phyloP scores from a whole-genome alignment of 2,329 filamentous ascomycete species.

The Hypoxylon sp. region DNA sequence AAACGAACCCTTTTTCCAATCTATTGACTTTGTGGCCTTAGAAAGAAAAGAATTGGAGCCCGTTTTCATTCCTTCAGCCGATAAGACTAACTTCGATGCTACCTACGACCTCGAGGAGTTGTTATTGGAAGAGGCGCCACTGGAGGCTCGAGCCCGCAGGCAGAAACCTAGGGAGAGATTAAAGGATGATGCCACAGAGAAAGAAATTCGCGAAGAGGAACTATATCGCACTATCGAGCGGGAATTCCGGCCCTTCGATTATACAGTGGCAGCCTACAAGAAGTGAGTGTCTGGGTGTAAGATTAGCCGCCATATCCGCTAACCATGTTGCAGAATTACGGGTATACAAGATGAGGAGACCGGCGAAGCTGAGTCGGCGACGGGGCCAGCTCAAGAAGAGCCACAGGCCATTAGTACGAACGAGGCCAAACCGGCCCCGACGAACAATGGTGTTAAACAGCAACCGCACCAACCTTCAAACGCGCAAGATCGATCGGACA shows the following conservation, averaged over 20 bases:
- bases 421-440: slow-evolving; percentile 59
- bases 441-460: slow-evolving; percentile 44
- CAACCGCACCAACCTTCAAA: slow-evolving; percentile 32
- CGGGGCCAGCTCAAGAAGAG: slow-evolving; percentile 43
- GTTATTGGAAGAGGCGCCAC: slow-evolving; percentile 90
- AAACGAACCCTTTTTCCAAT: slow-evolving; percentile 88
- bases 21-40: slow-evolving; percentile 85
- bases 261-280: slow-evolving; percentile 84
- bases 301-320: slow-evolving; percentile 23
- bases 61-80: slow-evolving; percentile 91
- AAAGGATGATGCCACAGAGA: slow-evolving; percentile 93
- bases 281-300: slow-evolving; percentile 66
- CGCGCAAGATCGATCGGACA: slow-evolving; percentile 25
- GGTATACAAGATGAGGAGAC: slow-evolving; percentile 47
- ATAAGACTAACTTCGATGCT: slow-evolving; percentile 99
- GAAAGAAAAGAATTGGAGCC: slow-evolving; percentile 91
- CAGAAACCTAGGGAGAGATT: slow-evolving; percentile 94
- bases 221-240: slow-evolving; percentile 94
- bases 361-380: slow-evolving; percentile 20
- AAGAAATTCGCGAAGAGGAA: slow-evolving; percentile 94
- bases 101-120: slow-evolving; percentile 97
- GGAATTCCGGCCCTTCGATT: slow-evolving; percentile 95
- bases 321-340: slow-evolving; percentile 53
- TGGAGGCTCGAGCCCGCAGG: slow-evolving; percentile 90
- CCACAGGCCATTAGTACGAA: slow-evolving; percentile 67